phyloP scores from a whole-genome alignment of 345 rosid genomes.

The Excoecaria cochinchinensis region DNA sequence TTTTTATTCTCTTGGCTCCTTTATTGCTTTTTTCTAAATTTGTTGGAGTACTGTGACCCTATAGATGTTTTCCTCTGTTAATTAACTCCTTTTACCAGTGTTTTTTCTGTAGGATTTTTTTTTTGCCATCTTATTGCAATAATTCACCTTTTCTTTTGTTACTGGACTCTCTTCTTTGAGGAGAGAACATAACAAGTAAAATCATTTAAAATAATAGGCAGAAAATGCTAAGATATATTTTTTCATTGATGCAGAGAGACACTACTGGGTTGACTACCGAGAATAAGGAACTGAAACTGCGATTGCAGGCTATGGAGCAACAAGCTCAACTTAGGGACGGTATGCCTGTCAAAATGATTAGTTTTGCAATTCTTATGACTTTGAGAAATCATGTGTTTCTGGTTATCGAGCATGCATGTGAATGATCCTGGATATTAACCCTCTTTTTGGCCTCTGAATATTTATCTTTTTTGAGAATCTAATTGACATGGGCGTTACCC shows the following conservation, averaged over 20 bases:
- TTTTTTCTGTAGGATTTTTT: too few species aligned
- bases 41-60: too few species aligned
- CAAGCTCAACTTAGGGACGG: slow-evolving; percentile 76
- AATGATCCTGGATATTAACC: too few species aligned
- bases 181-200: neutral
- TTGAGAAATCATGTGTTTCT: neutral
- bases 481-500: neutral
- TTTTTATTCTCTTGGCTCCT: neutral
- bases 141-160: neutral
- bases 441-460: neutral
- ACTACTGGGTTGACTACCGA: slow-evolving; percentile 57
- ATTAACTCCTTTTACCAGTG: too few species aligned
- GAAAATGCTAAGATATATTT: neutral
- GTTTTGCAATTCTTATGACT: neutral
- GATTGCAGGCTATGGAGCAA: slow-evolving; percentile 75
- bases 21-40: neutral
- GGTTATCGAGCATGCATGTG: neutral
- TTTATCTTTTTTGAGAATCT: neutral
- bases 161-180: neutral
- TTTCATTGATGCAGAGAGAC: slow-evolving; percentile 51
- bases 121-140: neutral
- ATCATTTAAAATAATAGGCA: neutral
- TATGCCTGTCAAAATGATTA: slow-evolving; percentile 16
- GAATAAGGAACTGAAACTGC: slow-evolving; percentile 70
- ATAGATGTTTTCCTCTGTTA: too few species aligned